phyloP scores from a whole-genome alignment of 768 basidiomycete species.

The Galerina sulciceps region DNA sequence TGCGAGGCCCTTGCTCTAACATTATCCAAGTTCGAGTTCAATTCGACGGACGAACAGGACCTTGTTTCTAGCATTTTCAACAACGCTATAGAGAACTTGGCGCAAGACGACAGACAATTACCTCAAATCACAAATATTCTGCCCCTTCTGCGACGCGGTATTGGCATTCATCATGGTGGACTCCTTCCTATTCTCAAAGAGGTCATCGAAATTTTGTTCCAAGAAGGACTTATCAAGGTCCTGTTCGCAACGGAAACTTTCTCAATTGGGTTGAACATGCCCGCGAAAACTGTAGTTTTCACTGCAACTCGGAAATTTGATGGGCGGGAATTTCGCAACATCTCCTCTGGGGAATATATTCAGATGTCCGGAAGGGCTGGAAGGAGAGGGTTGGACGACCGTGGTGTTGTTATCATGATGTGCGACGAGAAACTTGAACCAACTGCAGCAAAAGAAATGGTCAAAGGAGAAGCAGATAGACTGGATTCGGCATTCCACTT shows the following conservation, averaged over 20 bases:
- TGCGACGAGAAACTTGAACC: slow-evolving; percentile 98
- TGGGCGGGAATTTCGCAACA: slow-evolving; percentile 90
- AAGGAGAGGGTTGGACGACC: slow-evolving; percentile 93
- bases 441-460: slow-evolving; percentile 89
- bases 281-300: slow-evolving; percentile 99
- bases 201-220: slow-evolving; percentile 98
- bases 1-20: slow-evolving; percentile 92
- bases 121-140: slow-evolving; percentile 94
- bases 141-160: slow-evolving; percentile 91
- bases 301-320: slow-evolving; percentile 95
- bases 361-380: slow-evolving; percentile 99
- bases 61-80: slow-evolving; percentile 88
- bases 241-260: slow-evolving; percentile 99
- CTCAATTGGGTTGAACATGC: slow-evolving; percentile 98
- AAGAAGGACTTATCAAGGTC: slow-evolving; percentile 97
- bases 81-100: slow-evolving; percentile 90
- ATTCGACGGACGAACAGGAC: slow-evolving; percentile 89
- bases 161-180: slow-evolving; percentile 98
- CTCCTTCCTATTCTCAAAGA: slow-evolving; percentile 97
- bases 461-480: slow-evolving; percentile 96
- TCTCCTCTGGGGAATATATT: slow-evolving; percentile 96
- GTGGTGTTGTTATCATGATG: slow-evolving; percentile 99
- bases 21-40: slow-evolving; percentile 96
- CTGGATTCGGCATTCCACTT: slow-evolving; percentile 98
- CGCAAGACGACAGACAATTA: slow-evolving; percentile 84